Conservation (phyloP, 805 yeast genomes). For the Starmerella apicola region DNA sequence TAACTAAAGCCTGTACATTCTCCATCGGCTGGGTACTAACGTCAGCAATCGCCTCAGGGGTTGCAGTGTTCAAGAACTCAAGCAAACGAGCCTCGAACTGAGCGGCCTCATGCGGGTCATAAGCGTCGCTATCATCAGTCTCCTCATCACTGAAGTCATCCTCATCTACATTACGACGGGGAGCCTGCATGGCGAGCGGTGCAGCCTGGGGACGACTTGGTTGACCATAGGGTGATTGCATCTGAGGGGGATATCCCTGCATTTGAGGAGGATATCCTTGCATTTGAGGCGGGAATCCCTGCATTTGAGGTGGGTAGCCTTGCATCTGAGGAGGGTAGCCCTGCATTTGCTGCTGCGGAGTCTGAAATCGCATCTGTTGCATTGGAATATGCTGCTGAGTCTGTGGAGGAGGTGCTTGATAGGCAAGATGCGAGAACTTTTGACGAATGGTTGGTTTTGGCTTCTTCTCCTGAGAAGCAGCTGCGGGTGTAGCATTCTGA, state of each 20-base stretch:
- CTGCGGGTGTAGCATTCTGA: conserved; percentile 6
- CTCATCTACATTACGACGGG: conserved; percentile 26
- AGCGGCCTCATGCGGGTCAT: conserved; percentile 24
- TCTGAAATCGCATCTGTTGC: conserved; percentile 1
- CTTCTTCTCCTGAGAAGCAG: conserved; percentile 21
- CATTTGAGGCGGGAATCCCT: background rate
- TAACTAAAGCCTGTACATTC: conserved; percentile 51
- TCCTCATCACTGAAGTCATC: conserved; percentile 33
- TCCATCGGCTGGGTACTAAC: conserved; percentile 58
- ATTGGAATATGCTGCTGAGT: background rate
- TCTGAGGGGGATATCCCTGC: background rate
- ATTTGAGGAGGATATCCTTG: background rate
- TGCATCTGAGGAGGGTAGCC: background rate
- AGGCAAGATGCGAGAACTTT: conserved; percentile 23
- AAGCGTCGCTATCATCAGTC: conserved; percentile 22
- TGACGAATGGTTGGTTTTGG: conserved; percentile 30
- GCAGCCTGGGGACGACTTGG: conserved; percentile 2
- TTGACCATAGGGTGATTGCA: no score
- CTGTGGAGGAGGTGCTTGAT: conserved; percentile 6
- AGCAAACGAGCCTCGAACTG: conserved; percentile 55
- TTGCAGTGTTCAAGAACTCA: conserved; percentile 67
- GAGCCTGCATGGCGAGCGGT: conserved; percentile 1
- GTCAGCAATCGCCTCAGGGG: conserved; percentile 64
- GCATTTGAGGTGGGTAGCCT: background rate
- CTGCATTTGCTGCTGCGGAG: background rate